Conservation (phyloP, 768 basidiomycete species). For the Kwoniella sp. region DNA sequence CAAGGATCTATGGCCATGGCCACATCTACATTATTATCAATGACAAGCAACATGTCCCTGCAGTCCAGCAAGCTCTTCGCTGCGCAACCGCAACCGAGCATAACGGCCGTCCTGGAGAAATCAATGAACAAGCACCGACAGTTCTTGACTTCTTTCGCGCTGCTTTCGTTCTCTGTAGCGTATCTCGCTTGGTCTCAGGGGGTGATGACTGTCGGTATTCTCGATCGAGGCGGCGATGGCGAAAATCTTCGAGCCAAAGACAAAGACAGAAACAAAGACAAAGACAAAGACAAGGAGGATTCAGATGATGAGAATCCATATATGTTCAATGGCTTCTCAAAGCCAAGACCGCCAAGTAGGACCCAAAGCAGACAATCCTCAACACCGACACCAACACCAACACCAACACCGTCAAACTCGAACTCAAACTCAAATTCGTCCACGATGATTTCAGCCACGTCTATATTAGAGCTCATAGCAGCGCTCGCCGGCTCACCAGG, state of each 20-base stretch:
- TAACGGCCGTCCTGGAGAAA: constrained; percentile 17
- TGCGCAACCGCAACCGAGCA: constrained; percentile 7
- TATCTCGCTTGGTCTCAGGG: constrained; percentile 49
- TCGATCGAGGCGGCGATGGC: constrained; percentile 12
- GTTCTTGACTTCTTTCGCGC: constrained; percentile 39
- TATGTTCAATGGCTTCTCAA: neutral
- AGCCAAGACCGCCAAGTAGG: constrained; percentile 1
- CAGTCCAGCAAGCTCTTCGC: constrained; percentile 8
- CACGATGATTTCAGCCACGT: constrained; percentile 30
- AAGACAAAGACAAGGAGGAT: constrained; percentile 9
- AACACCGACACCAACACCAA: neutral
- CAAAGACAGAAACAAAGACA: no score
- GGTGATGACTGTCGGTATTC: constrained; percentile 38
- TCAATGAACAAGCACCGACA: constrained; percentile 30
- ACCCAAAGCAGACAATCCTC: neutral
- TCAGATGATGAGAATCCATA: constrained; percentile 11
- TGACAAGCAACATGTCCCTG: neutral
- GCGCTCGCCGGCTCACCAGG: constrained; percentile 22
- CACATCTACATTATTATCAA: no score
- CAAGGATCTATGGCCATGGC: no score
- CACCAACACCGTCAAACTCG: no score
- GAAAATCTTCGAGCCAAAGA: neutral
- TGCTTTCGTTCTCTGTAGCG: constrained; percentile 41
- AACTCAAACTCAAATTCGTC: no score
- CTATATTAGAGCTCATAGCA: constrained; percentile 27